Conservation (phyloP, 140 eudicot genomes). For the Ambrosia hybrid region DNA sequence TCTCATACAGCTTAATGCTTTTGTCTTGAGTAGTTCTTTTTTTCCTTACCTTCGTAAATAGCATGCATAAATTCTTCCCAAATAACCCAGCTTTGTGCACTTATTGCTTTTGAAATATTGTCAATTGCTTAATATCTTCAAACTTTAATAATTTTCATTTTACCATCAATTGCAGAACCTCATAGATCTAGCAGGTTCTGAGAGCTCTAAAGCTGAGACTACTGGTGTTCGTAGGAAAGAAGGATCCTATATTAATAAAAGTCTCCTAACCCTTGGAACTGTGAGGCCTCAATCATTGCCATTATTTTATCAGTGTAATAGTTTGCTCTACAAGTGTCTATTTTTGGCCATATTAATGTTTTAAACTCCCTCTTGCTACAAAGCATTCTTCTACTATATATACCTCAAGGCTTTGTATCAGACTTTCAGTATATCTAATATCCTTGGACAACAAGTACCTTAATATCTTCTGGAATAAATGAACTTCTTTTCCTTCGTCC, state of each 20-base stretch:
- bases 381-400: too few relatives aligned
- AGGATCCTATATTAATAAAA: constrained; percentile 91
- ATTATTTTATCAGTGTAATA: constrained; percentile 41
- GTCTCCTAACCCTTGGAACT: constrained; percentile 98
- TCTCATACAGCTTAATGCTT: too few relatives aligned
- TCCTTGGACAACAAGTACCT: neutral
- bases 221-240: constrained; percentile 91
- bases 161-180: constrained; percentile 68
- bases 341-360: constrained; percentile 22
- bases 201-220: constrained; percentile 95
- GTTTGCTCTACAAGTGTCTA: constrained; percentile 36
- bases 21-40: too few relatives aligned
- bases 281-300: constrained; percentile 68
- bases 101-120: neutral
- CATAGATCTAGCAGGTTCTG: constrained; percentile 99
- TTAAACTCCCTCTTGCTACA: constrained; percentile 12
- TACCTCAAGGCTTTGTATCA: neutral
- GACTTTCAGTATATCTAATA: neutral
- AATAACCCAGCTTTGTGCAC: constrained; percentile 16
- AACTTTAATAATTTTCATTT: constrained; percentile 14
- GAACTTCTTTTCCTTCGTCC: neutral
- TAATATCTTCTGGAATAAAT: neutral
- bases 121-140: neutral
- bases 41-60: neutral
- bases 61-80: neutral